phyloP scores from a whole-genome alignment of 2,329 filamentous ascomycete genomes.

The Claviceps sp. region DNA sequence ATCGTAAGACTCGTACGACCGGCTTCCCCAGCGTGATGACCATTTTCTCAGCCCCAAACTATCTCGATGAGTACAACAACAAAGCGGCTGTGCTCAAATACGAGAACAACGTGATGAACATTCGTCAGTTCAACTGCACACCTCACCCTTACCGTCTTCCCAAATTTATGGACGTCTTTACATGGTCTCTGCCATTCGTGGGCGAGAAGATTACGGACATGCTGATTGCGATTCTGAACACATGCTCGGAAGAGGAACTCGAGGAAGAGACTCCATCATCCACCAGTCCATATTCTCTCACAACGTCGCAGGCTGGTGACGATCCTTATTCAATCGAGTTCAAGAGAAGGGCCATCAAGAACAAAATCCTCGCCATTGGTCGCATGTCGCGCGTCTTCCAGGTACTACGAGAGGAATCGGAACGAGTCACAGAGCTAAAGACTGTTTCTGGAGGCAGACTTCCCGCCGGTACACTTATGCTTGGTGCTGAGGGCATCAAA shows the following conservation, averaged over 20 bases:
- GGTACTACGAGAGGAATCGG: constrained; percentile 91
- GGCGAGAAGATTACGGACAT: constrained; percentile 99
- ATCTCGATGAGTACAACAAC: constrained; percentile 99
- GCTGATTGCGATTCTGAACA: constrained; percentile 96
- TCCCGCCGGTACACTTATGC: constrained; percentile 91
- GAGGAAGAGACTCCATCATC: constrained; percentile 69
- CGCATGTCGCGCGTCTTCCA: constrained; percentile 96
- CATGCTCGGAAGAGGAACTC: constrained; percentile 96
- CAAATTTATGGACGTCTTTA: constrained; percentile 99
- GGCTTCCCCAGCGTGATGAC: constrained; percentile 99
- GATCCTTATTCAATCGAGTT: constrained; percentile 84
- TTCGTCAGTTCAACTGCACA: constrained; percentile 98
- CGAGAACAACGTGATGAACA: constrained; percentile 99
- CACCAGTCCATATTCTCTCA: constrained; percentile 43
- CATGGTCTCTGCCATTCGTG: constrained; percentile 98
- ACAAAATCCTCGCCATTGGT: constrained; percentile 97
- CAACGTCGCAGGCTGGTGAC: constrained; percentile 31
- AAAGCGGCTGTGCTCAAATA: constrained; percentile 98
- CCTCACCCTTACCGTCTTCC: constrained; percentile 98
- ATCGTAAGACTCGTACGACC: constrained; percentile 93
- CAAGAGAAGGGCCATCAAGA: constrained; percentile 95
- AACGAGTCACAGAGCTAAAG: constrained; percentile 94
- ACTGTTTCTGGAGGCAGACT: constrained; percentile 86
- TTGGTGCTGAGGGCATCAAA: constrained; percentile 96
- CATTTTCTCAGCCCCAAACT: constrained; percentile 98